phyloP scores from a whole-genome alignment of 331 rosid genomes.

The Saraca asoca region DNA sequence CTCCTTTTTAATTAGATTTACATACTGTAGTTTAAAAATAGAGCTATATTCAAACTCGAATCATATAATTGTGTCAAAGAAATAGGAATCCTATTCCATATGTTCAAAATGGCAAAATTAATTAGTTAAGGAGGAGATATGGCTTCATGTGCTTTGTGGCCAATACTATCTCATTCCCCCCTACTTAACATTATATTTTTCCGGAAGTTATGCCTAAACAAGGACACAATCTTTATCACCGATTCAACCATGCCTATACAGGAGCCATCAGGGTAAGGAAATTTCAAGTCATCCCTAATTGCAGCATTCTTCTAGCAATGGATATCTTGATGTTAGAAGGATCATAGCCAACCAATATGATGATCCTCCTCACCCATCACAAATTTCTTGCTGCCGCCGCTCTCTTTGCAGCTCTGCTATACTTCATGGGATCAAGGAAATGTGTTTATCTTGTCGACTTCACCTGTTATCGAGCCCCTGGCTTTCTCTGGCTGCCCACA shows the following conservation, averaged over 20 bases:
- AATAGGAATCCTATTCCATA: too few species aligned
- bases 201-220: background rate
- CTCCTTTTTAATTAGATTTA: too few species aligned
- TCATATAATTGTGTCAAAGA: too few species aligned
- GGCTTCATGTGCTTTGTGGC: too few species aligned
- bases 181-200: background rate
- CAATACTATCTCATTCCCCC: too few species aligned
- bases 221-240: background rate
- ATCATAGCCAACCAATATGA: background rate
- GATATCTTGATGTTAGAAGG: background rate
- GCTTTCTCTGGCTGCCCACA: background rate
- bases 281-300: background rate
- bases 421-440: background rate
- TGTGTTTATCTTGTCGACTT: background rate
- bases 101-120: too few species aligned
- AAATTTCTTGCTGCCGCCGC: background rate
- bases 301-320: too few species aligned
- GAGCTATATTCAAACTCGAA: too few species aligned
- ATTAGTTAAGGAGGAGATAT: too few species aligned
- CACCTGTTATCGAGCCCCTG: background rate
- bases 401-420: background rate
- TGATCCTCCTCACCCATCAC: background rate
- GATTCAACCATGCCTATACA: background rate
- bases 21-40: too few species aligned
- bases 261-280: background rate